Base-by-base conservation (phyloP, 1,284 basidiomycete species). In the Testicularia cyperi region DNA sequence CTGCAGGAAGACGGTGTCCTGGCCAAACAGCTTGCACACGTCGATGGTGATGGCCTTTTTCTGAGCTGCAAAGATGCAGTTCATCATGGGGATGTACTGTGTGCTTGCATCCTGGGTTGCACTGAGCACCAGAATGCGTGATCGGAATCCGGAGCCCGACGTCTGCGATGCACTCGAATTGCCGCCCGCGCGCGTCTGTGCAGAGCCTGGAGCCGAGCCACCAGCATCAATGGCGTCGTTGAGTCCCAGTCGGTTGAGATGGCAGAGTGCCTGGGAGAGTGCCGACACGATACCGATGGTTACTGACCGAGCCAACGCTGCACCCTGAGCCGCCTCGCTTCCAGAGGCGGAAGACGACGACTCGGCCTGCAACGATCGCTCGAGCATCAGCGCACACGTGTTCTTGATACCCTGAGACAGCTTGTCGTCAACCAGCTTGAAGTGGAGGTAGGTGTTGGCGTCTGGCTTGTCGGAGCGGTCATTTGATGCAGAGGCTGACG, bases 41-140 rank as follows among this genome's bases (percentile, higher is more conserved):
- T 98, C 94, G 64, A 99, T 92, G 1, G 88, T 88, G 13, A 96
- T 87, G 83, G 88, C 92, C 89, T 65, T 82, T 79, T 98, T 98
- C 77, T 99, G 95, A 1, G 95, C 95, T 3, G 92, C 92, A 79
- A 99, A 99, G 40, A 98, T 97, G 46, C 91, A 88, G 77, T 98
- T 98, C 95, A 99, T 99, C 77, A 98, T 85, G 10, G 94, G 89
- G 40, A 98, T 94, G 77, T 94, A 94, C 21, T 90, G 88, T 2
- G 86, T 83, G 6, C 88, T 87, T 14, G 87, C 82, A 77, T 92
- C 88, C 2, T 88, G 88, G 1, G 92, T 95, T 30, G 92, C 90
- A 44, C 91, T 92, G 40, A 99, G 80, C 48, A 98, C 84, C 44
- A 97, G 82, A 48, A 99, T 90, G 20, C 91, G 83, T 0, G 60